phyloP scores from a whole-genome alignment of 345 rosid genomes.

The Linum trigynum region DNA sequence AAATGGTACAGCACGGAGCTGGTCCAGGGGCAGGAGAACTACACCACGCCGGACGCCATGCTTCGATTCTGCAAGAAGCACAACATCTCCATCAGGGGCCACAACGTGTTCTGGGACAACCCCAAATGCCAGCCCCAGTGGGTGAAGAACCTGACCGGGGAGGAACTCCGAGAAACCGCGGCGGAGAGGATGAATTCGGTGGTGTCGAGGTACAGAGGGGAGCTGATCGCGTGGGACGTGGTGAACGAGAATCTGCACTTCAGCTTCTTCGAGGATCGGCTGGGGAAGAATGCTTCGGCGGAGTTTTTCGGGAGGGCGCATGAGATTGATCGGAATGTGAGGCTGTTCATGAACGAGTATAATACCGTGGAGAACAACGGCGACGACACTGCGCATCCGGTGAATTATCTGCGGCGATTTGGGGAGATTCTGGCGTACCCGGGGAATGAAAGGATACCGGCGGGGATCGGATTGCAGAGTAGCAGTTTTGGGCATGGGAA shows the following conservation, averaged over 20 bases:
- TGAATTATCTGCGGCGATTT: constrained; percentile 34
- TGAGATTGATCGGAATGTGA: constrained; percentile 42
- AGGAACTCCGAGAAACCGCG: constrained; percentile 35
- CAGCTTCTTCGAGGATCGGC: constrained; percentile 60
- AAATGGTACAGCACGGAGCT: constrained; percentile 77
- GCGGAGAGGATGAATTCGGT: constrained; percentile 48
- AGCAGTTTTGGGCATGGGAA: constrained; percentile 41
- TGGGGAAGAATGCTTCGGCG: constrained; percentile 51
- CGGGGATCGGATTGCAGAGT: constrained; percentile 65
- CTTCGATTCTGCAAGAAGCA: constrained; percentile 34
- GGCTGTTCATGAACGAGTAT: constrained; percentile 68
- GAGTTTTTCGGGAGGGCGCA: constrained; percentile 31
- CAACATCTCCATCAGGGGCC: constrained; percentile 56
- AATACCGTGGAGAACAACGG: constrained; percentile 47
- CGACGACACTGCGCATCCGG: constrained; percentile 27
- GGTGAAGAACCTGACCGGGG: constrained; percentile 38
- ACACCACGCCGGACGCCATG: constrained; percentile 60
- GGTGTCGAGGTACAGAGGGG: constrained; percentile 53
- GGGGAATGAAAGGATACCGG: constrained; percentile 29
- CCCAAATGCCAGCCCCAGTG: constrained; percentile 53
- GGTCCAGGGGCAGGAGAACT: constrained; percentile 50
- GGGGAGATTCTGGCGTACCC: constrained; percentile 41
- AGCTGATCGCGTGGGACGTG: constrained; percentile 77
- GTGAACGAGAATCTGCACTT: constrained; percentile 79
- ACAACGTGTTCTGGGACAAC: constrained; percentile 71